Conservation (phyloP, 2,329 filamentous ascomycete genomes). For the Aureobasidium sp. region DNA sequence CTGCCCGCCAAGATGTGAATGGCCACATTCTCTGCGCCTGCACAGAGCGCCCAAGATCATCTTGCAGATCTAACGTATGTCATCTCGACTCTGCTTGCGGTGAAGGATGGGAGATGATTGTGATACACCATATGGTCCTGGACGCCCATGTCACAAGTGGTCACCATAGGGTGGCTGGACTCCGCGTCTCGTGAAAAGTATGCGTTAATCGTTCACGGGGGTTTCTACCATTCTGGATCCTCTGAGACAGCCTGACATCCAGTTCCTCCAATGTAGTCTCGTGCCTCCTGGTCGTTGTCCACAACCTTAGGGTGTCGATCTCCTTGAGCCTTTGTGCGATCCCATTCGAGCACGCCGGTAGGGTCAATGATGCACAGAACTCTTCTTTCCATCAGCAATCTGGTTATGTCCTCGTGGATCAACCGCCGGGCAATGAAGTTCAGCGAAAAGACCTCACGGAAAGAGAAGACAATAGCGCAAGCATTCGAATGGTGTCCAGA, state of each 20-base stretch:
- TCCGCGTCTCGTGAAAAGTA: neutral
- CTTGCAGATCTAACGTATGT: too few species aligned
- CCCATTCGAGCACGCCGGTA: constrained; percentile 19
- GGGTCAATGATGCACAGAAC: constrained; percentile 22
- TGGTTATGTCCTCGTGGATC: constrained; percentile 20
- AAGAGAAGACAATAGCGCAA: constrained; percentile 22
- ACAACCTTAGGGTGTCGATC: constrained; percentile 20
- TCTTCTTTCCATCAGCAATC: constrained; percentile 17
- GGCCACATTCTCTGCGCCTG: too few species aligned
- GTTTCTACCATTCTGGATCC: constrained; percentile 7
- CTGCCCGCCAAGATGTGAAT: too few species aligned
- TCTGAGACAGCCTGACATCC: constrained; percentile 19
- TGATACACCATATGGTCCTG: neutral
- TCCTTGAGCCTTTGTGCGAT: constrained; percentile 16
- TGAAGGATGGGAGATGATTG: too few species aligned
- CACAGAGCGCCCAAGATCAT: too few species aligned
- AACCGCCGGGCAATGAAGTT: constrained; percentile 21
- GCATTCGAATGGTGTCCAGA: constrained; percentile 21
- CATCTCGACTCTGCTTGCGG: too few species aligned
- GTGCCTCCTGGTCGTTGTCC: constrained; percentile 18
- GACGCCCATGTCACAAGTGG: neutral
- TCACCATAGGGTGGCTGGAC: too few species aligned
- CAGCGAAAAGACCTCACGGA: constrained; percentile 22
- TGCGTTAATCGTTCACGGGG: neutral
- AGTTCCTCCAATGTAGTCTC: constrained; percentile 21